Percentiles rank a stretch among this genome's conserved stretches.
Conservation (phyloP, 176 grass and related monocot species). For the Oryza brachyantha region DNA sequence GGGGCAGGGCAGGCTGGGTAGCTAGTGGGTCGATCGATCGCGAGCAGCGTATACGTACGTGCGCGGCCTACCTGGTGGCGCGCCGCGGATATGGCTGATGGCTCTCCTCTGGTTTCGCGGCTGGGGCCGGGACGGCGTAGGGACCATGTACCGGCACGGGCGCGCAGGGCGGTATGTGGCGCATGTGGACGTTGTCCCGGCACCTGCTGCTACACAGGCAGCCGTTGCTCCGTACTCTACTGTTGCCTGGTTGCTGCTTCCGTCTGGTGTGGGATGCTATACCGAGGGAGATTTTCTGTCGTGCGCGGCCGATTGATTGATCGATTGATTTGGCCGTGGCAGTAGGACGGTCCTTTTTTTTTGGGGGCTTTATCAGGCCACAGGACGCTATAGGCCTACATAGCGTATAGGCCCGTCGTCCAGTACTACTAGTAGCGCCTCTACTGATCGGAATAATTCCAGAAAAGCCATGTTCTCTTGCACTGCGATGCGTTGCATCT, state of each 20-base stretch:
- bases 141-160: neutral
- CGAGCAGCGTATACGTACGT: too few species aligned
- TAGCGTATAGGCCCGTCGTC: too few species aligned
- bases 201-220: neutral
- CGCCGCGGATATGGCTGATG: neutral
- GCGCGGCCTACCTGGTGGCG: too few species aligned
- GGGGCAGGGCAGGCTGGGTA: too few species aligned
- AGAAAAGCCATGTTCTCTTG: constrained; percentile 19
- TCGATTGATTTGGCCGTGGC: neutral
- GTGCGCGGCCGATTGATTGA: neutral
- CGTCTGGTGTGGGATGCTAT: neutral
- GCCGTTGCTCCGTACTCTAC: neutral
- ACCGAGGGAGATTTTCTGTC: neutral
- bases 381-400: too few species aligned
- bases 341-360: neutral
- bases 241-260: neutral
- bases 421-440: too few species aligned
- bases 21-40: too few species aligned
- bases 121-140: neutral
- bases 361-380: too few species aligned
- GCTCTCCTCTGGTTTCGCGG: neutral
- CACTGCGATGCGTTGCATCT: neutral
- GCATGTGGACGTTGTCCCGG: constrained; percentile 3
- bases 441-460: neutral
- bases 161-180: neutral